A percentile compares a stretch with the other conserved stretches of the same genome.
Evolutionary conservation across 2,329 filamentous ascomycete genomes (phyloP).

Genomic region (Fusarium buxicola): DNA sequence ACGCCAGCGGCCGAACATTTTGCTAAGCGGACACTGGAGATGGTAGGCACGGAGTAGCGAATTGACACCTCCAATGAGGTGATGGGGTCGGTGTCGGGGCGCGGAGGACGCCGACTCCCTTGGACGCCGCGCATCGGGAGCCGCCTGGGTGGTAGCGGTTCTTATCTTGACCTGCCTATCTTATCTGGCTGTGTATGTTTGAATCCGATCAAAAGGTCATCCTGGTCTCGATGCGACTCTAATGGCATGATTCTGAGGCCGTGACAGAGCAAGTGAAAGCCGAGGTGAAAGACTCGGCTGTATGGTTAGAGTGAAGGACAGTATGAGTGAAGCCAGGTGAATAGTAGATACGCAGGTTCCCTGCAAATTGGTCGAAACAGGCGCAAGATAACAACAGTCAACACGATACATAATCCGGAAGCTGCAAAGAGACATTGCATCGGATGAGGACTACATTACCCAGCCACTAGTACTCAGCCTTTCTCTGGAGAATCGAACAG

Average conservation of each 20-base stretch:
- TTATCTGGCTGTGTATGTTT: conserved; percentile 16
- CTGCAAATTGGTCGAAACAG: no score
- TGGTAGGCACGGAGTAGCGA: conserved; percentile 11
- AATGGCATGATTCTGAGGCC: conserved; percentile 27
- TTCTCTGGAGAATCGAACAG: not conserved
- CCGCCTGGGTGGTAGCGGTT: conserved; percentile 30
- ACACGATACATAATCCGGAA: not conserved
- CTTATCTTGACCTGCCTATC: conserved; percentile 32
- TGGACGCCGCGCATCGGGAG: conserved; percentile 30
- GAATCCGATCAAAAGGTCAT: not conserved
- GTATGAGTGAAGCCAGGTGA: not conserved
- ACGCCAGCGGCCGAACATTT: conserved; percentile 40
- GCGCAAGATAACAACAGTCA: not conserved
- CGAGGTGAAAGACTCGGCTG: conserved; percentile 6
- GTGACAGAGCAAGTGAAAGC: not conserved
- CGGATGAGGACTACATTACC: not conserved
- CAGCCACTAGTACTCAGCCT: not conserved
- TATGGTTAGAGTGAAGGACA: not conserved
- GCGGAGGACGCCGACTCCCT: conserved; percentile 47
- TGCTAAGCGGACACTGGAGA: conserved; percentile 10
- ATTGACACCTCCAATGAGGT: conserved; percentile 39
- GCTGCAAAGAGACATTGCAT: not conserved
- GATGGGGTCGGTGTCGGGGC: conserved; percentile 40
- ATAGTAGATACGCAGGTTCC: no score
- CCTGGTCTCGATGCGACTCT: conserved; percentile 23